Base-by-base conservation (phyloP, 805 yeast species). In the Peterozyma toletana region DNA sequence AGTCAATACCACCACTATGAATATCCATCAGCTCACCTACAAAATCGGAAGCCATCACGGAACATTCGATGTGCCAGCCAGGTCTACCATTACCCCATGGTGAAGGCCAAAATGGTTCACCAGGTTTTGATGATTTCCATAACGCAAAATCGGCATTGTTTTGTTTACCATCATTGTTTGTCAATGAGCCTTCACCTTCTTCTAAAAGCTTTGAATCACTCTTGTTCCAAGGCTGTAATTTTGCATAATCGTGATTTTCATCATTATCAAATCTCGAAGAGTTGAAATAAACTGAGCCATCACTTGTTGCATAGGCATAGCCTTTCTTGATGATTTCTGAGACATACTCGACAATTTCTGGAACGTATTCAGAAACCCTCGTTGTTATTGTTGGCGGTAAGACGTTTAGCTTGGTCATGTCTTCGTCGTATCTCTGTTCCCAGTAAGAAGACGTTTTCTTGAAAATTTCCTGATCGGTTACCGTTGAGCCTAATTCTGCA, bases 61-160 rank as follows among this genome's bases (percentile, higher is more conserved):
- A 89, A 74, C 99, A 93, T 67, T 93, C 99, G 62, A 93, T 93
- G 62, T 93, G 99, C 99, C 99, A 93, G 3, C 99, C 99, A 11
- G 99, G 99, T 62, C 99, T 83, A 42, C 99, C 99, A 47, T 71
- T 71, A 21, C 99, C 99, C 98, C 98, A 93, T 27, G 91, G 90
- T 2, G 96, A 87, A 5, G 73, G 77, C 98, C 98, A 93, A 39
- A 80, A 76, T 18, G 99, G 99, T 67, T 93, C 99, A 54, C 99
- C 99, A 7, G 96, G 91, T 60, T 93, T 93, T 7, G 96, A 85
- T 0, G 90, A 79, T 61, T 93, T 93, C 99, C 99, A 93, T 33
- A 93, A 72, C 1, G 99, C 99, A 65, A 93, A 93, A 63, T 93
- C 99, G 17, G 86, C 84, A 2, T 84, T 63, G 44, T 80, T 81